phyloP scores from a whole-genome alignment of 305 asterid species.

The Nicotiana rustica region DNA sequence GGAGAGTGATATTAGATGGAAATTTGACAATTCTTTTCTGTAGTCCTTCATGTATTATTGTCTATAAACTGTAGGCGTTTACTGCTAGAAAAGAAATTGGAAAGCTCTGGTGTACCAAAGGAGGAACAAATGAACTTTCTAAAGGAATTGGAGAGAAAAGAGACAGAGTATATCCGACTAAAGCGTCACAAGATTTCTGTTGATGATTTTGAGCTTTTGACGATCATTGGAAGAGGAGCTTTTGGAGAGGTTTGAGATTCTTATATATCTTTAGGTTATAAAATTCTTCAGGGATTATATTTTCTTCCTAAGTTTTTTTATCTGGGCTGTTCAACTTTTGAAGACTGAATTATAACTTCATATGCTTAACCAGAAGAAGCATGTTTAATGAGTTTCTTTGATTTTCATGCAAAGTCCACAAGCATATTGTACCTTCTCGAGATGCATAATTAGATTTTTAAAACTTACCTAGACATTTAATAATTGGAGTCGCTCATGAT shows the following conservation, averaged over 20 bases:
- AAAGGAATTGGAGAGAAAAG: conserved; percentile 75
- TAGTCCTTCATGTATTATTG: background rate
- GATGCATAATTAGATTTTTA: background rate
- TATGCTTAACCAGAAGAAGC: background rate
- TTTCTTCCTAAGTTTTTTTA: background rate
- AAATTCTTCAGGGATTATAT: background rate
- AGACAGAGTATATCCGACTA: conserved; percentile 79
- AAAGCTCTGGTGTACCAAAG: conserved; percentile 59
- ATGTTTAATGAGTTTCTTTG: background rate
- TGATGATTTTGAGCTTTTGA: conserved; percentile 74
- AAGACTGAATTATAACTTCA: background rate
- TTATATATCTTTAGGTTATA: conserved; percentile 27
- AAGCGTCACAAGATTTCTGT: conserved; percentile 78
- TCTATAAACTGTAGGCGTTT: conserved; percentile 61
- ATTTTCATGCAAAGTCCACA: background rate
- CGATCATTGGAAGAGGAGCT: conserved; percentile 86
- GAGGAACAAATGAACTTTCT: conserved; percentile 69
- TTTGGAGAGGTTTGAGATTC: conserved; percentile 77
- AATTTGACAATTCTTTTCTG: background rate
- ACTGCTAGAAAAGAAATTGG: conserved; percentile 62
- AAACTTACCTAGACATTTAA: background rate
- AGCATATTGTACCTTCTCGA: background rate
- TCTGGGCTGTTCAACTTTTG: background rate
- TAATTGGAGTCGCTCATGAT: conserved; percentile 13
- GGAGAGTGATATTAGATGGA: conserved; percentile 13